These are phyloP conservation scores for Penicillium sp. DNA, from an alignment of 2,329 filamentous ascomycete genomes.

Conservation along the genomic window DNA sequence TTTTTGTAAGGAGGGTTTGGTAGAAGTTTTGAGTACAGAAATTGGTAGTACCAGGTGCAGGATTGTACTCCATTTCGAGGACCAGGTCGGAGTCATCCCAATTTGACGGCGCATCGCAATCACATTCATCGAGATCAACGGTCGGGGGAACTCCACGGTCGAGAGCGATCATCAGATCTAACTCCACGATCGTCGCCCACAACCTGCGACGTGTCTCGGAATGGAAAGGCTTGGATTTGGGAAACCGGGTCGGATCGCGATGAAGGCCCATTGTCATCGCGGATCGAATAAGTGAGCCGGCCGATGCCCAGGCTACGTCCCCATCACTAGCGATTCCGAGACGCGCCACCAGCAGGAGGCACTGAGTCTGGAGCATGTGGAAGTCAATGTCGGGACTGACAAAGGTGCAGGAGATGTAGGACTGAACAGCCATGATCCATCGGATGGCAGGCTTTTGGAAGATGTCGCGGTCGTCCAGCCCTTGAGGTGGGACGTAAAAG, in stretches of 20 bases:
- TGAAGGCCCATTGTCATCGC: slow-evolving; percentile 48
- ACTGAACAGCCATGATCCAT: slow-evolving; percentile 39
- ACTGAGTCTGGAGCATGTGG: slow-evolving; percentile 35
- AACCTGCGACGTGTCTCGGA: slow-evolving; percentile 47
- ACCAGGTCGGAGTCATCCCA: slow-evolving; percentile 38
- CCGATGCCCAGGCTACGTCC: slow-evolving; percentile 38
- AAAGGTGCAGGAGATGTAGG: slow-evolving; percentile 34
- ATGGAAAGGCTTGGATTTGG: slow-evolving; percentile 40
- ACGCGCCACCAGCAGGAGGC: slow-evolving; percentile 37
- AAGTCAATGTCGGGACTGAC: slow-evolving; percentile 34
- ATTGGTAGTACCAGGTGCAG: slow-evolving; percentile 15
- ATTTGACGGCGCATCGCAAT: slow-evolving; percentile 40
- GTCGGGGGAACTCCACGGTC: slow-evolving; percentile 37
- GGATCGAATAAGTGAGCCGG: slow-evolving; percentile 41
- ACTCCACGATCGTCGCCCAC: slow-evolving; percentile 48
- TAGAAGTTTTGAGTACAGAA: slow-evolving; percentile 30
- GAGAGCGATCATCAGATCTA: slow-evolving; percentile 41
- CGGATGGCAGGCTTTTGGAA: slow-evolving; percentile 52
- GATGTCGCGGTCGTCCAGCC: slow-evolving; percentile 22
- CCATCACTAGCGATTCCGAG: slow-evolving; percentile 33
- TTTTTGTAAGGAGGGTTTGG: slow-evolving; percentile 29
- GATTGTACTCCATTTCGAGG: slow-evolving; percentile 29
- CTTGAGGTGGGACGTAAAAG: slow-evolving; percentile 27
- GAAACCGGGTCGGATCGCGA: slow-evolving; percentile 38
- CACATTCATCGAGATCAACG: slow-evolving; percentile 38